phyloP scores from a whole-genome alignment of 129 eudicot genomes.

The Mikania micrantha region DNA sequence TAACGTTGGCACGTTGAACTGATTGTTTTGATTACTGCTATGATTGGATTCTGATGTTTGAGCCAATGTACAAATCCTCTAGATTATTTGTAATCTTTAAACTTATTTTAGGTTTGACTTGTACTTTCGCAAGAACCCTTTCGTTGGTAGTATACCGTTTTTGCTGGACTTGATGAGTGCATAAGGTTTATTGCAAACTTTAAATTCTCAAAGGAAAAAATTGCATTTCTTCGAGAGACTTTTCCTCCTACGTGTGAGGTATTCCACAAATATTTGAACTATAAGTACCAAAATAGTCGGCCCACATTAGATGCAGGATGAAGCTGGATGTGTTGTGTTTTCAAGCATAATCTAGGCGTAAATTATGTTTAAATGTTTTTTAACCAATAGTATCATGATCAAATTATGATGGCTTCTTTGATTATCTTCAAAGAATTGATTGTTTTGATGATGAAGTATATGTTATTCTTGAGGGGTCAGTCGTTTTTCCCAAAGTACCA shows the following conservation, averaged over 20 bases:
- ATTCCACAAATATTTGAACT: constrained; percentile 1
- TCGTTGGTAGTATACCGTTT: constrained; percentile 92
- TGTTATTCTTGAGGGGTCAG: constrained; percentile 76
- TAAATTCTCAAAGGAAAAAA: constrained; percentile 64
- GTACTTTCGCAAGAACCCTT: constrained; percentile 78
- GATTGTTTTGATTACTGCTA: background rate
- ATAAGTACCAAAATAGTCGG: background rate
- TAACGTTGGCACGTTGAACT: background rate
- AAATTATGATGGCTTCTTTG: constrained; percentile 65
- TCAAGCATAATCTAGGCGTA: background rate
- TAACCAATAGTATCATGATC: constrained; percentile 11
- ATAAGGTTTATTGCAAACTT: constrained; percentile 80
- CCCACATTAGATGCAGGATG: background rate
- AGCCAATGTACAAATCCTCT: background rate
- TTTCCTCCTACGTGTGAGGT: constrained; percentile 88
- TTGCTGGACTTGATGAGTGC: constrained; percentile 97
- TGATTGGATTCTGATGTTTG: constrained; percentile 5
- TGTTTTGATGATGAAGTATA: constrained; percentile 86
- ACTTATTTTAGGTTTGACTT: constrained; percentile 71
- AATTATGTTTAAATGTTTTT: background rate
- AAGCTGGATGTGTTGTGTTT: background rate
- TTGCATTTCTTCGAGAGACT: constrained; percentile 49
- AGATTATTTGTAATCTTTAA: background rate
- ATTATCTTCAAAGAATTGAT: constrained; percentile 79
- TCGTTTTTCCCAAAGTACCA: constrained; percentile 88